These are phyloP conservation scores for Candida palmyrensis DNA, from an alignment of 805 yeast species.

Conservation along the genomic window DNA sequence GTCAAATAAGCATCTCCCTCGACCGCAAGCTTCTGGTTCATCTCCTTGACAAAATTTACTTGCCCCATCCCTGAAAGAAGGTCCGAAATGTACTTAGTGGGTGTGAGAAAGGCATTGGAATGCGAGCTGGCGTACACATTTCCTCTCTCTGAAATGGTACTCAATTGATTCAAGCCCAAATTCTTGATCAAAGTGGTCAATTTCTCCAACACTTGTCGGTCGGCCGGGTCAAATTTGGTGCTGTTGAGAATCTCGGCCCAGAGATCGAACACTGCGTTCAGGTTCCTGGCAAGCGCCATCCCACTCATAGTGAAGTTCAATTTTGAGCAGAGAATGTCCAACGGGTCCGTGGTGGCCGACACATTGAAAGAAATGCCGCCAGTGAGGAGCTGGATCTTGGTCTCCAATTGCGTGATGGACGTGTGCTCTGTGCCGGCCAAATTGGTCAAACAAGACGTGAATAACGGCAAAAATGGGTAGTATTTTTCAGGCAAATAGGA, in stretches of 20 bases:
- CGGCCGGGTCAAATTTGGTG: constrained; percentile 57
- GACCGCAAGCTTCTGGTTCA: constrained; percentile 46
- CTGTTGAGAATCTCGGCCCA: constrained; percentile 64
- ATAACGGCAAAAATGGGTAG: constrained; percentile 69
- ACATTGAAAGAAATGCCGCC: constrained; percentile 77
- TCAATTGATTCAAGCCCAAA: constrained; percentile 70
- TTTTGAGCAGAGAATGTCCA: constrained; percentile 40
- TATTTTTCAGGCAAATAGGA: constrained; percentile 55
- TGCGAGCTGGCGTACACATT: constrained; percentile 73
- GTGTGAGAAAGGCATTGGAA: constrained; percentile 60
- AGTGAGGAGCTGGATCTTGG: constrained; percentile 72
- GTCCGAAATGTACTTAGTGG: constrained; percentile 58
- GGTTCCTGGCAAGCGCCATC: constrained; percentile 62
- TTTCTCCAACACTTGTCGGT: constrained; percentile 47
- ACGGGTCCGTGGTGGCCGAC: constrained; percentile 52
- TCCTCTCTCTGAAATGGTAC: constrained; percentile 81
- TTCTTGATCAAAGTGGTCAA: constrained; percentile 68
- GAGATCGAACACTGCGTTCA: constrained; percentile 54
- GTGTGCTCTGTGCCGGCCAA: constrained; percentile 72
- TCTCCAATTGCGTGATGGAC: constrained; percentile 77
- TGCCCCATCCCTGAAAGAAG: constrained; percentile 71
- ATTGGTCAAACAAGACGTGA: constrained; percentile 73
- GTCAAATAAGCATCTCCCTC: constrained; percentile 29
- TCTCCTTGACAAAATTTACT: constrained; percentile 58
- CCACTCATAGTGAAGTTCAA: constrained; percentile 60